Conservation (phyloP, 176 grass and related monocot species). For the Zoysia pacifica region DNA sequence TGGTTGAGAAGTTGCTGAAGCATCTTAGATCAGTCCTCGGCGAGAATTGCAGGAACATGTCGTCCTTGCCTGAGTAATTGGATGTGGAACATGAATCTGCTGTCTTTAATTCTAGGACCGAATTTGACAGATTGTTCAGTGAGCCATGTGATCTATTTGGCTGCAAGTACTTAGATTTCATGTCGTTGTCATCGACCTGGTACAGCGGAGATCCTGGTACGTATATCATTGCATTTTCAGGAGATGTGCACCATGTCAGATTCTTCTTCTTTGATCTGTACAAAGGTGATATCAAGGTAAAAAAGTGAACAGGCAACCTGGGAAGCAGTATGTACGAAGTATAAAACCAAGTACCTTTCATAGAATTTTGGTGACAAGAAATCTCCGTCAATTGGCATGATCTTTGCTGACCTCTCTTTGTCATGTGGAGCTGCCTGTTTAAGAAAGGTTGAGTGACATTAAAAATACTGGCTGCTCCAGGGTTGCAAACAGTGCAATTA, state of each 20-base stretch:
- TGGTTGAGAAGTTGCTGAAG: slow-evolving; percentile 88
- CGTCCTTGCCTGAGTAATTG: slow-evolving; percentile 46
- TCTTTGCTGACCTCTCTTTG: slow-evolving; percentile 62
- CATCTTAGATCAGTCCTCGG: slow-evolving; percentile 71
- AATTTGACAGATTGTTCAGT: slow-evolving; percentile 60
- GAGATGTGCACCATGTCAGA: slow-evolving; percentile 59
- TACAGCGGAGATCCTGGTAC: slow-evolving; percentile 57
- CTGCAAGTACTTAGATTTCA: slow-evolving; percentile 46
- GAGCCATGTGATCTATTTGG: slow-evolving; percentile 63
- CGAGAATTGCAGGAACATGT: slow-evolving; percentile 49
- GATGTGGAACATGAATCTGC: slow-evolving; percentile 37
- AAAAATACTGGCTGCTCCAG: slow-evolving; percentile 2
- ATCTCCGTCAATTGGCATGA: slow-evolving; percentile 59
- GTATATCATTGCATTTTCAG: slow-evolving; percentile 59
- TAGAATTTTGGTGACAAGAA: slow-evolving; percentile 59
- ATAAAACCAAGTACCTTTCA: slow-evolving; percentile 64
- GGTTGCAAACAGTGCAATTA: not conserved
- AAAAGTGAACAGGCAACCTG: slow-evolving; percentile 18
- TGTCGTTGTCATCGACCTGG: slow-evolving; percentile 32
- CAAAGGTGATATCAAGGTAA: slow-evolving; percentile 20
- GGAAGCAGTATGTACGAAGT: slow-evolving; percentile 19
- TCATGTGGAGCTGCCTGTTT: slow-evolving; percentile 45
- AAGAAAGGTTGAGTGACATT: slow-evolving; percentile 28
- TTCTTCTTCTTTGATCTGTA: slow-evolving; percentile 54
- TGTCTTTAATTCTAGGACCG: slow-evolving; percentile 58